Percentiles rank a stretch among this genome's conserved stretches.
These are phyloP conservation scores for Cubamyces lactineus DNA, from an alignment of 768 basidiomycete genomes.

Conservation along the genomic window DNA sequence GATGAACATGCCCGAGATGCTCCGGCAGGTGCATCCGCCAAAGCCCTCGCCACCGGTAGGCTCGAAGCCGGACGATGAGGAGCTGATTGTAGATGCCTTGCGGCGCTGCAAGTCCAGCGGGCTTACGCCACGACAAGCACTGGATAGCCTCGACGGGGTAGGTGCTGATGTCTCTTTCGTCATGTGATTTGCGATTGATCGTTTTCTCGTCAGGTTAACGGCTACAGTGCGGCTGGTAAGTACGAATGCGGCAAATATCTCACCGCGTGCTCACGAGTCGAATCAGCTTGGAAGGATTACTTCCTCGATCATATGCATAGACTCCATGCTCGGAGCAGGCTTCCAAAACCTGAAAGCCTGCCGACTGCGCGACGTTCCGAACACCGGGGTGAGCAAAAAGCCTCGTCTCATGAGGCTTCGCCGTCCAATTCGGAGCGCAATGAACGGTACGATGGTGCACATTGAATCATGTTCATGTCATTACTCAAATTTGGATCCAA, in stretches of 20 bases:
- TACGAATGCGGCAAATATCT: no score
- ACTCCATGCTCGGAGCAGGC: not conserved
- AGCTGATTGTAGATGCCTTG: slow-evolving; percentile 1
- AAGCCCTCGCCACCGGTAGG: not conserved
- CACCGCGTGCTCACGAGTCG: not conserved
- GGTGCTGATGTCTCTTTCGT: not conserved
- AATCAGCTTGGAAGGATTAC: slow-evolving; percentile 8
- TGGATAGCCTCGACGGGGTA: slow-evolving; percentile 6
- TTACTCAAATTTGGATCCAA: no score
- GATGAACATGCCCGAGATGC: no score
- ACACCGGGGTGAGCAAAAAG: not conserved
- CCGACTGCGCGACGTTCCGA: no score
- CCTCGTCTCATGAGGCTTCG: not conserved
- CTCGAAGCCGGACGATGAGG: not conserved
- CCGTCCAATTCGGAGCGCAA: no score
- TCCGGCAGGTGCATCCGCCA: no score
- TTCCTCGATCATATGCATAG: slow-evolving; percentile 7
- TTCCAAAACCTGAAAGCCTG: no score
- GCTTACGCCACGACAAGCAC: not conserved
- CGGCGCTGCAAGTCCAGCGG: not conserved
- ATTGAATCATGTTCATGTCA: no score
- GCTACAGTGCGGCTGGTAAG: slow-evolving; percentile 1
- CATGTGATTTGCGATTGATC: not conserved
- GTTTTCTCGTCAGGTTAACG: not conserved
- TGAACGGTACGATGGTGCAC: no score